Evolutionary conservation across 2,329 filamentous ascomycete species (phyloP).

Genomic region (Zymoseptoria ardabiliae): DNA sequence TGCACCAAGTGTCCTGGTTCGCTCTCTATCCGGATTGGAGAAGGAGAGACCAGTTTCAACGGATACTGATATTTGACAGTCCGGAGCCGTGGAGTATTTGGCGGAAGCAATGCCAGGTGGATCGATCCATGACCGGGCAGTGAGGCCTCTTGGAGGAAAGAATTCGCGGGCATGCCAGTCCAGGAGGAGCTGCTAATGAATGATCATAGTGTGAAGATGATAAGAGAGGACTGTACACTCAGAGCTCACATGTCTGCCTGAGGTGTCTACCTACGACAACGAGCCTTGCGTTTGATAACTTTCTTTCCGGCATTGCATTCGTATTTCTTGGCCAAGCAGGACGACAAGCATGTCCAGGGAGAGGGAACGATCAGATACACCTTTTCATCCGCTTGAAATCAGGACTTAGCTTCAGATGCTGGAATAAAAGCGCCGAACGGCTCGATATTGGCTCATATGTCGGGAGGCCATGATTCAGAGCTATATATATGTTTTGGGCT

Average conservation of each 20-base stretch:
- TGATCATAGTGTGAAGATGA: constrained; percentile 8
- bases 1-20: constrained; percentile 50
- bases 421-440: no score
- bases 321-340: no score
- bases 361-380: no score
- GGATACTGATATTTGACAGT: constrained; percentile 86
- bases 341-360: no score
- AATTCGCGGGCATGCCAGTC: constrained; percentile 43
- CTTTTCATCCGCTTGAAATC: no score
- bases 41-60: constrained; percentile 82
- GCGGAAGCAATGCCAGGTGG: constrained; percentile 64
- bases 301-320: no score
- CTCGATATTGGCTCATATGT: no score
- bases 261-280: neutral
- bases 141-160: constrained; percentile 68
- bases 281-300: no score
- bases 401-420: no score
- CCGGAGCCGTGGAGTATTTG: constrained; percentile 62
- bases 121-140: constrained; percentile 72
- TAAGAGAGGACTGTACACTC: neutral
- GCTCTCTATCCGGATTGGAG: constrained; percentile 45
- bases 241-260: neutral
- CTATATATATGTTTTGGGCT: no score
- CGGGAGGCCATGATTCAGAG: no score
- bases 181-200: constrained; percentile 12